A percentile compares a stretch with the other conserved stretches of the same genome.
Evolutionary conservation across 1,139 yeast genomes (phyloP).

Genomic region (Candida sanyaensis): DNA sequence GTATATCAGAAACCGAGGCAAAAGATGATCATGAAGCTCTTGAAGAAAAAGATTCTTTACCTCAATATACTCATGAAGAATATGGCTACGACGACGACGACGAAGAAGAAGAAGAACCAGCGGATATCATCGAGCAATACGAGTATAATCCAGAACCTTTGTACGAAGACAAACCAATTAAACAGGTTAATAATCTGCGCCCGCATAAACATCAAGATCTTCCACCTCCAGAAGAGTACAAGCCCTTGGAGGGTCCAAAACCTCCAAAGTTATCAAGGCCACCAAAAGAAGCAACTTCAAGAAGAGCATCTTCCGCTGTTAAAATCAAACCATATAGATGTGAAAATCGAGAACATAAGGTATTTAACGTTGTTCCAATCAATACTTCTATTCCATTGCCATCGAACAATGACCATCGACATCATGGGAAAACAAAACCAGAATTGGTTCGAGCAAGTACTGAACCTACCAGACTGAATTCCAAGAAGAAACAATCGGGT

Average conservation of each 20-base stretch:
- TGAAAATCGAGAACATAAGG: conserved; percentile 6
- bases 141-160: background rate
- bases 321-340: conserved; percentile 16
- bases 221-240: conserved; percentile 1
- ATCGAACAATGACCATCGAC: background rate
- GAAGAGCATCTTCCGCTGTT: conserved; percentile 7
- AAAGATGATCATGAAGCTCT: background rate
- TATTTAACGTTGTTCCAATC: background rate
- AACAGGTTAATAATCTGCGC: no score
- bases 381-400: background rate
- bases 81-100: background rate
- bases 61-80: background rate
- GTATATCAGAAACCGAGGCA: background rate
- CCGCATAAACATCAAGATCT: background rate
- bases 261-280: conserved; percentile 10
- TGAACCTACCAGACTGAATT: conserved; percentile 11
- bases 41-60: background rate
- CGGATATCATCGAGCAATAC: background rate
- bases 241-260: conserved; percentile 4
- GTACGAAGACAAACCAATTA: background rate
- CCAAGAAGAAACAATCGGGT: conserved; percentile 2
- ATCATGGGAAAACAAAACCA: conserved; percentile 4
- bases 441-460: conserved; percentile 11
- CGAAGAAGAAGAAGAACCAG: conserved; percentile 1
- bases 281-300: background rate